Conservation (phyloP, 192 early-diverging fungal genomes). For the Podila clonocystis region DNA sequence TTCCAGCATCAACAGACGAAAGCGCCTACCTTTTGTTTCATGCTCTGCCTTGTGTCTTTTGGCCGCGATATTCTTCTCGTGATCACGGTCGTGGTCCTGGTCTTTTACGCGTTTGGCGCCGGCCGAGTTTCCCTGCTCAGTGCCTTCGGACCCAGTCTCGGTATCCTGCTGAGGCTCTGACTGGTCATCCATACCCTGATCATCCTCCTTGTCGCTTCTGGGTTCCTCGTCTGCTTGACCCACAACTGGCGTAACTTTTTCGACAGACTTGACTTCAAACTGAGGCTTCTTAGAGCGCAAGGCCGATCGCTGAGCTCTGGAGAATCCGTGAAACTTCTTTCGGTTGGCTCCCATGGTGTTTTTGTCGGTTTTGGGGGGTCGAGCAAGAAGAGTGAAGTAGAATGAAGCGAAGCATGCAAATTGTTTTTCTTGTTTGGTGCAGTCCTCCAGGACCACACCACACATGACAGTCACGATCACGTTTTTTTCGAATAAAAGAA, state of each 20-base stretch:
- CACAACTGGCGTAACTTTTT: no score
- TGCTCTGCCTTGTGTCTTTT: constrained; percentile 4
- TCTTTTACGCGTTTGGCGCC: background rate
- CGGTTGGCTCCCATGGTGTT: background rate
- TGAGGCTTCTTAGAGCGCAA: background rate
- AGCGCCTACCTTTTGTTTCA: background rate
- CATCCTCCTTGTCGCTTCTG: background rate
- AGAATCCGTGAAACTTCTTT: background rate
- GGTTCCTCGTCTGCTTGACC: background rate
- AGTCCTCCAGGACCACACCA: background rate
- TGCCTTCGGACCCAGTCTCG: background rate
- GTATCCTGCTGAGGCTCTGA: background rate
- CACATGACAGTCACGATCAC: no score
- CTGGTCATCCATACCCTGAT: background rate
- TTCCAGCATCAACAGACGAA: no score
- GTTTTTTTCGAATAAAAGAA: background rate
- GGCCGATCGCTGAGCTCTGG: background rate
- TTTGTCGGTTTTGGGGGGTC: background rate
- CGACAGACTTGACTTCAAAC: background rate
- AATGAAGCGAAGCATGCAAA: background rate
- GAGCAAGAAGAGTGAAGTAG: background rate
- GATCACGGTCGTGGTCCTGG: background rate
- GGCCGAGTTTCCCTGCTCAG: background rate
- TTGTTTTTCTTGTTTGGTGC: background rate
- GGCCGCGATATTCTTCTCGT: background rate